phyloP scores from a whole-genome alignment of 1,284 basidiomycete genomes.

The Cerrena zonata region DNA sequence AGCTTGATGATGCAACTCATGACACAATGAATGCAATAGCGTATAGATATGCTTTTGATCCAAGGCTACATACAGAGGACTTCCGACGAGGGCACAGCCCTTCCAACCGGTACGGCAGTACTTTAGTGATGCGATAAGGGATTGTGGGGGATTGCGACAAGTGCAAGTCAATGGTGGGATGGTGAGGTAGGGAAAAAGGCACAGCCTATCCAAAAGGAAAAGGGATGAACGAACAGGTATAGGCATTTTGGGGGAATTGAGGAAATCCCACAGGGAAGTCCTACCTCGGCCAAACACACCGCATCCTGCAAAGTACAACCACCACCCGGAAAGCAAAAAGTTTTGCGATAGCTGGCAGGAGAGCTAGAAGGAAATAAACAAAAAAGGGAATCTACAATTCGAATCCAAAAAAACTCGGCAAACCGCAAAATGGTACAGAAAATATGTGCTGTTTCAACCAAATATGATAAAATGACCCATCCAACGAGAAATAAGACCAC shows the following conservation, averaged over 20 bases:
- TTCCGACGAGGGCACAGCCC: conserved; percentile 22
- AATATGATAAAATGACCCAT: conserved; percentile 2
- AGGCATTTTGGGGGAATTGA: conserved; percentile 4
- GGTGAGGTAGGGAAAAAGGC: conserved; percentile 7
- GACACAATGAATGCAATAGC: too few species aligned
- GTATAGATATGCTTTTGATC: not conserved
- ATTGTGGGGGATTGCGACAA: not conserved
- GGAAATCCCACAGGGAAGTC: not conserved
- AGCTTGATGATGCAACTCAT: too few species aligned
- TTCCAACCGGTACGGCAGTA: conserved; percentile 12
- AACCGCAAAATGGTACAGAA: not conserved
- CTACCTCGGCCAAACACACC: not conserved
- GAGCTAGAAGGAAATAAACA: not conserved
- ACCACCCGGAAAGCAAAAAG: conserved; percentile 2
- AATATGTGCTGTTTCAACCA: not conserved
- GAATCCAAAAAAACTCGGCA: not conserved
- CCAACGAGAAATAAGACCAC: too few species aligned
- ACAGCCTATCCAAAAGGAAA: conserved; percentile 11
- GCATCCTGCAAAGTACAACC: not conserved
- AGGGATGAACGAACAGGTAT: conserved; percentile 10
- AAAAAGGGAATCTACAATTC: not conserved
- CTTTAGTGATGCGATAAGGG: conserved; percentile 10
- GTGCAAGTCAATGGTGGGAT: not conserved
- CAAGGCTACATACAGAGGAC: conserved; percentile 3
- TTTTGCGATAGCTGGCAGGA: not conserved